phyloP scores from a whole-genome alignment of 306 rosid genomes.

The Macrotyloma uniflorum region DNA sequence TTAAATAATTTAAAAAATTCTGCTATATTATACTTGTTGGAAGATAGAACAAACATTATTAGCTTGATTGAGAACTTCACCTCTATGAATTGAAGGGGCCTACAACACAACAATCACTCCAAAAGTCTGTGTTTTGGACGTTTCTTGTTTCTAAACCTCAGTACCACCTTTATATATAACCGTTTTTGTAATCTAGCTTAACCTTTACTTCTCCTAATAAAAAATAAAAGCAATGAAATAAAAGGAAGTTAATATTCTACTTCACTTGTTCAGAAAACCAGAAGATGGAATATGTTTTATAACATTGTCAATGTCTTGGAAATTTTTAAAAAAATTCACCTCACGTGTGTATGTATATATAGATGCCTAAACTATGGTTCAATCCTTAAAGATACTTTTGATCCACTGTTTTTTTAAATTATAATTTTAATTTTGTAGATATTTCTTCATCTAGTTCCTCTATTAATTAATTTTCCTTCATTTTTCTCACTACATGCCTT shows the following conservation, averaged over 20 bases:
- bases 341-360: not conserved
- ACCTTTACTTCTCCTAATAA: not conserved
- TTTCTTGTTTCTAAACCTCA: not conserved
- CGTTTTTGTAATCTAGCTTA: constrained; percentile 7
- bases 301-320: constrained; percentile 16
- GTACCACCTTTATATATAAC: constrained; percentile 15
- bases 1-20: not conserved
- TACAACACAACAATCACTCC: constrained; percentile 41
- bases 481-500: not conserved
- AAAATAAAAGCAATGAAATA: not conserved
- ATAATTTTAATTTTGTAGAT: not conserved
- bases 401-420: not conserved
- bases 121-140: constrained; percentile 35
- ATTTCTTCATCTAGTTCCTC: not conserved
- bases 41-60: not conserved
- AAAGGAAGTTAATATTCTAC: constrained; percentile 23
- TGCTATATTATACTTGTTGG: not conserved
- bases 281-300: constrained; percentile 5
- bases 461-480: not conserved
- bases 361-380: not conserved
- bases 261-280: constrained; percentile 14
- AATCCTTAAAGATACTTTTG: not conserved
- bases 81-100: constrained; percentile 29
- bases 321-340: not conserved
- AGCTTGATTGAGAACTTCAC: not conserved